phyloP scores from a whole-genome alignment of 2,329 filamentous ascomycete species.

The Zymoseptoria brevis region DNA sequence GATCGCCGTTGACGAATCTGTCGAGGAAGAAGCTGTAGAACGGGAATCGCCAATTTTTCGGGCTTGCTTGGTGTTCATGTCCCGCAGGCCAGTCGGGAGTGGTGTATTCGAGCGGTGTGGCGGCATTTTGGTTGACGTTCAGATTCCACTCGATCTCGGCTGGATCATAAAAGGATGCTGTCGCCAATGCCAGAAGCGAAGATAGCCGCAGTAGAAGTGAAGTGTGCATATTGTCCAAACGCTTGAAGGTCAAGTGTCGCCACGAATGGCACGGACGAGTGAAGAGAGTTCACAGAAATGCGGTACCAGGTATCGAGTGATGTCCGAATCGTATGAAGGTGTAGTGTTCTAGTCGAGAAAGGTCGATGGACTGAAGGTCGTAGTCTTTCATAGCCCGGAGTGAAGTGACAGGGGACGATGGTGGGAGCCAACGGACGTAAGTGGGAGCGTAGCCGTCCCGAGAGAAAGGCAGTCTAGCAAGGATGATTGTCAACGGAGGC shows the following conservation, averaged over 20 bases:
- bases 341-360: background rate
- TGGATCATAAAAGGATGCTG: conserved; percentile 40
- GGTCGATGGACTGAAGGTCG: background rate
- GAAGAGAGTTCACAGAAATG: background rate
- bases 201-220: conserved; percentile 18
- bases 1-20: conserved; percentile 57
- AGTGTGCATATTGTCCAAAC: conserved; percentile 17
- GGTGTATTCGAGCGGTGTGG: conserved; percentile 50
- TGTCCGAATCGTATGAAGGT: background rate
- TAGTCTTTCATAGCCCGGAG: conserved; percentile 1
- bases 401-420: conserved; percentile 6
- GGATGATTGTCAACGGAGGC: conserved; percentile 6
- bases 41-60: conserved; percentile 56
- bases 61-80: conserved; percentile 45
- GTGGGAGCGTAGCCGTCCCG: conserved; percentile 12
- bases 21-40: conserved; percentile 60
- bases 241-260: conserved; percentile 6
- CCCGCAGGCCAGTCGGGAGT: conserved; percentile 36
- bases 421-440: conserved; percentile 15
- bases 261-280: conserved; percentile 10
- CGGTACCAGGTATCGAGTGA: background rate
- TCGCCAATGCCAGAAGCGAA: conserved; percentile 14
- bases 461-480: conserved; percentile 7
- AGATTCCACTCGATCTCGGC: conserved; percentile 50
- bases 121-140: conserved; percentile 52